Conservation (phyloP, 2,329 filamentous ascomycete species). For the Colletotrichum coccodes region DNA sequence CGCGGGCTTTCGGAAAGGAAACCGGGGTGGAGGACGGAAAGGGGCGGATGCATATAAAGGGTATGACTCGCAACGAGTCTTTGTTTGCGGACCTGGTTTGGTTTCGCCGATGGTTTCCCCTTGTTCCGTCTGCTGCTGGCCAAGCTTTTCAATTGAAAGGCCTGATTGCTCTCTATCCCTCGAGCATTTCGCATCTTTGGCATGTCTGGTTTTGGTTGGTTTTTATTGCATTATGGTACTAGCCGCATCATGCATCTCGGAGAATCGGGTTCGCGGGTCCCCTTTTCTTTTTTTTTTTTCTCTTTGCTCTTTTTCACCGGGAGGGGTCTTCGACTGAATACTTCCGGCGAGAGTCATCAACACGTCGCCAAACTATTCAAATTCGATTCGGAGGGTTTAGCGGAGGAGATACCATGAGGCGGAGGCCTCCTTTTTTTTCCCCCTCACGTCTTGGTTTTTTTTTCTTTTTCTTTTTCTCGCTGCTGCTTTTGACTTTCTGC, state of each 20-base stretch:
- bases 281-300: not conserved
- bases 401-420: constrained; percentile 32
- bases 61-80: not conserved
- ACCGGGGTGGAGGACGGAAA: not conserved
- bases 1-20: not conserved
- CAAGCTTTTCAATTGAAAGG: not conserved
- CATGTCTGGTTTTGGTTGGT: not conserved
- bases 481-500: not conserved
- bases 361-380: constrained; percentile 5
- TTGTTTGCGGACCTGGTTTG: not conserved
- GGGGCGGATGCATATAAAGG: constrained; percentile 13
- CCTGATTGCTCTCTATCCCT: not conserved
- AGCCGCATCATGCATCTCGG: constrained; percentile 25
- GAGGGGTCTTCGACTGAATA: not conserved
- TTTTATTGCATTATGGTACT: not conserved
- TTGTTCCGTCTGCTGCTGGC: not conserved
- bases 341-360: not conserved
- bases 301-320: not conserved
- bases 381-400: constrained; percentile 9
- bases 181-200: not conserved
- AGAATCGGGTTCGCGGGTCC: constrained; percentile 6
- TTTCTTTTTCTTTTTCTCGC: not conserved
- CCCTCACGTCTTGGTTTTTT: not conserved
- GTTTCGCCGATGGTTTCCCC: not conserved
- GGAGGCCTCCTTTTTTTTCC: not conserved